These are phyloP conservation scores for Candida germanica DNA, from an alignment of 805 yeast genomes.

Conservation along the genomic window DNA sequence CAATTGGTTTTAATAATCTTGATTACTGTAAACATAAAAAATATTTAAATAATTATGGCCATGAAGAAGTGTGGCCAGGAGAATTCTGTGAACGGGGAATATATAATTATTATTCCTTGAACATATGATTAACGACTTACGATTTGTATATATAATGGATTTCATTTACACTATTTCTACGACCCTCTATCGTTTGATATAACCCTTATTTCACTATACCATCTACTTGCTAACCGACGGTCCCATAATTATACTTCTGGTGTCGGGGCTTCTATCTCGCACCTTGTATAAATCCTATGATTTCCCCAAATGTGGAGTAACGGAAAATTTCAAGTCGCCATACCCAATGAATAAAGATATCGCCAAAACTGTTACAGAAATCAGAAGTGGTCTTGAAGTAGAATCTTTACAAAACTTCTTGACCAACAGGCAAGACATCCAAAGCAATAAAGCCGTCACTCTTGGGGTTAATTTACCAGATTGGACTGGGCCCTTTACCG, in stretches of 20 bases:
- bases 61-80: constrained; percentile 48
- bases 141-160: background rate
- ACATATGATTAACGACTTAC: constrained; percentile 23
- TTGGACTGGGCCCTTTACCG: constrained; percentile 26
- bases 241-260: too few species aligned
- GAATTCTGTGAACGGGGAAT: constrained; percentile 53
- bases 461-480: constrained; percentile 22
- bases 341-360: constrained; percentile 16
- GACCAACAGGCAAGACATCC: constrained; percentile 1
- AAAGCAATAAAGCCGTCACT: constrained; percentile 13
- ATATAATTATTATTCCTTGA: constrained; percentile 55
- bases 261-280: too few species aligned
- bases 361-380: constrained; percentile 26
- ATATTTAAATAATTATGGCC: constrained; percentile 25
- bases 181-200: too few species aligned
- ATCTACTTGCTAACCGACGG: too few species aligned
- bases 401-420: constrained; percentile 23
- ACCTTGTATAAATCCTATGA: too few species aligned
- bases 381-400: constrained; percentile 32
- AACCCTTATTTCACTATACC: too few species aligned
- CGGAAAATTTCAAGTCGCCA: too few species aligned
- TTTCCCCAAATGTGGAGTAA: too few species aligned
- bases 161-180: too few species aligned
- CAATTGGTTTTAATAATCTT: constrained; percentile 48
- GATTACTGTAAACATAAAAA: constrained; percentile 29